These are phyloP conservation scores for Quercus alba DNA, from an alignment of 306 rosid species.

Conservation along the genomic window DNA sequence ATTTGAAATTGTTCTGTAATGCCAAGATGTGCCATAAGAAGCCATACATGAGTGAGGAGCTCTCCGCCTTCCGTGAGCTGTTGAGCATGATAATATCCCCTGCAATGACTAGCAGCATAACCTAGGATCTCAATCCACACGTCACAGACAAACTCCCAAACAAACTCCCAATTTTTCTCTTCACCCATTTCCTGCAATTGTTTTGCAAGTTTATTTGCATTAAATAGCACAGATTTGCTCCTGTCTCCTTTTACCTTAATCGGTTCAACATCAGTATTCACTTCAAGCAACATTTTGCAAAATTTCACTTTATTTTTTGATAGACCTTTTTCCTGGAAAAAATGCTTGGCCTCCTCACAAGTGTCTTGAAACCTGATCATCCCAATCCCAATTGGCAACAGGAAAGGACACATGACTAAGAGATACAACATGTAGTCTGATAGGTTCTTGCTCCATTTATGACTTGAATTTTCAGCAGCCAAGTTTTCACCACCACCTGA, in stretches of 20 bases:
- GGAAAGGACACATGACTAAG: neutral
- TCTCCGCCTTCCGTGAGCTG: constrained; percentile 18
- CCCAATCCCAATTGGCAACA: constrained; percentile 5
- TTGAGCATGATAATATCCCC: constrained; percentile 7
- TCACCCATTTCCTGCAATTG: neutral
- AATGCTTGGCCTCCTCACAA: neutral
- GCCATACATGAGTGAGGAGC: constrained; percentile 5
- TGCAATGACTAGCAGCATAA: constrained; percentile 1
- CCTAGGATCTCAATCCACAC: constrained; percentile 11
- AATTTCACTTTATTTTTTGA: neutral
- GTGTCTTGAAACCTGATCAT: neutral
- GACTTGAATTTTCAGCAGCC: neutral
- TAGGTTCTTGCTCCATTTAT: neutral
- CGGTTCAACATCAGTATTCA: neutral
- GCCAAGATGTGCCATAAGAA: neutral
- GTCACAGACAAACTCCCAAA: neutral
- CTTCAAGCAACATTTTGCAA: neutral
- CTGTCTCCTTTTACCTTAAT: neutral
- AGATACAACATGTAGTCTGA: constrained; percentile 1
- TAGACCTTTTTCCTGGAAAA: neutral
- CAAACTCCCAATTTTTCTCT: neutral
- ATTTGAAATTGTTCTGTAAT: constrained; percentile 15
- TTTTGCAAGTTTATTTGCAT: constrained; percentile 2
- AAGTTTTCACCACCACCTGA: neutral
- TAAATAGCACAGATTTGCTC: neutral